A percentile compares a stretch with the other conserved stretches of the same genome.
Evolutionary conservation across 768 basidiomycete genomes (phyloP).

Genomic region (Mycena olivaceomarginata): DNA sequence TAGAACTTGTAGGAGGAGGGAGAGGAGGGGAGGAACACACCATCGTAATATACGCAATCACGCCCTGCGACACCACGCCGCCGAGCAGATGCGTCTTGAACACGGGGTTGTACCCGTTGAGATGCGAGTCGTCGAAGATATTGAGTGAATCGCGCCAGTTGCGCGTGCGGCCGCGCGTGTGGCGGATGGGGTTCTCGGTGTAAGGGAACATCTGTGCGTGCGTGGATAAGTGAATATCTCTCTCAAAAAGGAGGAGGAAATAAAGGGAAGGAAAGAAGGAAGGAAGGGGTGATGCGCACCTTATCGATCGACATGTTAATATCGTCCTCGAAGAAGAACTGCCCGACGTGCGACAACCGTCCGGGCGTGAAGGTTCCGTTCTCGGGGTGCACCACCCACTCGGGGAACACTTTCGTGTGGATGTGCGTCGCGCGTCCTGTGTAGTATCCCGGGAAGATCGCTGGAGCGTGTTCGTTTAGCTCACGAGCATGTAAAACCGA

Average conservation of each 20-base stretch:
- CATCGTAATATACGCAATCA: slow-evolving; percentile 76
- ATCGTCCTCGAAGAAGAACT: slow-evolving; percentile 76
- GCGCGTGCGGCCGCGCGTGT: slow-evolving; percentile 68
- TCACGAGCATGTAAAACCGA: neutral
- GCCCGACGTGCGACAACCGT: slow-evolving; percentile 67
- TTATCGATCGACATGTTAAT: slow-evolving; percentile 69
- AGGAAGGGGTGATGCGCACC: slow-evolving; percentile 47
- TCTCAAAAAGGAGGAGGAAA: neutral
- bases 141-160: slow-evolving; percentile 73
- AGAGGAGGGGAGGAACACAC: slow-evolving; percentile 49
- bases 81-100: slow-evolving; percentile 71
- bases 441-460: slow-evolving; percentile 75
- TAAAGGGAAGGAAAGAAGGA: too few species aligned
- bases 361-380: slow-evolving; percentile 69
- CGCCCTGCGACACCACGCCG: slow-evolving; percentile 69
- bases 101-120: slow-evolving; percentile 71
- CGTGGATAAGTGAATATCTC: neutral
- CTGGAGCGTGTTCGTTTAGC: slow-evolving; percentile 46
- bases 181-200: slow-evolving; percentile 67
- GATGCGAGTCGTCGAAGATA: slow-evolving; percentile 70
- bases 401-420: slow-evolving; percentile 73
- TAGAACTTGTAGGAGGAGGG: neutral
- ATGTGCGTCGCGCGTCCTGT: slow-evolving; percentile 74
- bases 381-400: slow-evolving; percentile 62
- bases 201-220: slow-evolving; percentile 69